A percentile compares a stretch with the other conserved stretches of the same genome.
phyloP scores from a whole-genome alignment of 306 rosid species.

The Cotoneaster glaucophyllus region DNA sequence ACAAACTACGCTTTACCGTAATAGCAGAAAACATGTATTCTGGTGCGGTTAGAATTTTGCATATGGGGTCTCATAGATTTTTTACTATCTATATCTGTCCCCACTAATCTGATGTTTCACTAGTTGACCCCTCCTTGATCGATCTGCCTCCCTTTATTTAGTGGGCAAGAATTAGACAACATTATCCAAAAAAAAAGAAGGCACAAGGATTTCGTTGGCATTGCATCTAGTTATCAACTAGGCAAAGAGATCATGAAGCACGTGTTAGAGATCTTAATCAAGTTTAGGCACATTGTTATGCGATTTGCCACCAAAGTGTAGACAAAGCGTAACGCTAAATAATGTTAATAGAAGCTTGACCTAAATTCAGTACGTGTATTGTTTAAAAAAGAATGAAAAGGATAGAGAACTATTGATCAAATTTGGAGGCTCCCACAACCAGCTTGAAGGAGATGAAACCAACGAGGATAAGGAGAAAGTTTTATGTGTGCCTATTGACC shows the following conservation, averaged over 20 bases:
- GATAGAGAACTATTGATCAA: too few species aligned
- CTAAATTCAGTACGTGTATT: too few species aligned
- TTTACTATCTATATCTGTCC: not conserved
- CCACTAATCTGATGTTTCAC: not conserved
- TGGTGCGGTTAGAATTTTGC: too few species aligned
- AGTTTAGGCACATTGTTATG: not conserved
- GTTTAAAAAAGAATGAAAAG: too few species aligned
- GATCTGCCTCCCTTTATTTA: not conserved
- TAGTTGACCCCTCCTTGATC: not conserved
- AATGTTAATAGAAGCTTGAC: too few species aligned
- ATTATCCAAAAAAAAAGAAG: not conserved
- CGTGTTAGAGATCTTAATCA: not conserved
- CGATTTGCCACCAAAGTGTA: not conserved
- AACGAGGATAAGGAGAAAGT: too few species aligned
- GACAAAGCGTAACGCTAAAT: not conserved
- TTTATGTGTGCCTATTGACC: too few species aligned
- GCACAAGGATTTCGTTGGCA: not conserved
- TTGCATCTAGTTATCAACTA: not conserved
- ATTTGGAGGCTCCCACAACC: too few species aligned
- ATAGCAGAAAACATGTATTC: too few species aligned
- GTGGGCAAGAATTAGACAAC: not conserved
- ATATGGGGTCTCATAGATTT: not conserved
- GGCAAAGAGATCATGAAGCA: not conserved
- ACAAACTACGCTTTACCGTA: too few species aligned
- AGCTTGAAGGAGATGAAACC: too few species aligned